phyloP scores from a whole-genome alignment of 306 rosid species.

The Begonia peltatifolia region DNA sequence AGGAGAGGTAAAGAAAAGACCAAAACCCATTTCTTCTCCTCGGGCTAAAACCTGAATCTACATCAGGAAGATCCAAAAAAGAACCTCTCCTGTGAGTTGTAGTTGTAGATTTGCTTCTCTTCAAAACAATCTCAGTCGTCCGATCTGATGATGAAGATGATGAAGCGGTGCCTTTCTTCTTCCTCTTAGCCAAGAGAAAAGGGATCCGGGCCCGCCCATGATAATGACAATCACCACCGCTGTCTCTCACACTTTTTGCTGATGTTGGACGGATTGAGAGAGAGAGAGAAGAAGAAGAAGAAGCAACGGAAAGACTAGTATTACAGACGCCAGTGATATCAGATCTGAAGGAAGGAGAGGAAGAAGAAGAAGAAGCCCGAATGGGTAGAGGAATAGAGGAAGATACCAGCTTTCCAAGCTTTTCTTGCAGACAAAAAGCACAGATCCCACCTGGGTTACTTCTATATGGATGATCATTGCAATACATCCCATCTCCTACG shows the following conservation, averaged over 20 bases:
- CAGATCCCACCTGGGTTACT: slow-evolving; percentile 96
- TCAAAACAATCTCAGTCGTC: slow-evolving; percentile 28
- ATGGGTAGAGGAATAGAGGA: slow-evolving; percentile 68
- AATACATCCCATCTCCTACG: slow-evolving; percentile 71
- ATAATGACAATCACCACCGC: slow-evolving; percentile 4
- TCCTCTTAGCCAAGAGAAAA: slow-evolving; percentile 55
- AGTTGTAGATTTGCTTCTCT: slow-evolving; percentile 69
- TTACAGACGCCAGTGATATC: slow-evolving; percentile 5
- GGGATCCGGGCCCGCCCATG: slow-evolving; percentile 46
- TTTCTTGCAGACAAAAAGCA: slow-evolving; percentile 85
- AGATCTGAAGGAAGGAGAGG: slow-evolving; percentile 81
- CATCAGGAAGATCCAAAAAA: slow-evolving; percentile 18
- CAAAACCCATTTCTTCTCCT: slow-evolving; percentile 66
- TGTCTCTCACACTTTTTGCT: slow-evolving; percentile 5
- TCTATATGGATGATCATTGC: slow-evolving; percentile 66
- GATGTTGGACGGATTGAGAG: slow-evolving; percentile 16
- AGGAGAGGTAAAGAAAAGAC: slow-evolving; percentile 65
- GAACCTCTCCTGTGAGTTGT: slow-evolving; percentile 35
- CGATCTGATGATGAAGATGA: slow-evolving; percentile 8
- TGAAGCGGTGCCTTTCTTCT: slow-evolving; percentile 26
- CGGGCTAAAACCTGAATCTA: slow-evolving; percentile 28
- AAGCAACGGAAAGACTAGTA: background rate
- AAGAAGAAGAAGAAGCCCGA: slow-evolving; percentile 48
- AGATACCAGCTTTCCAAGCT: slow-evolving; percentile 82
- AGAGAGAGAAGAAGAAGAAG: slow-evolving; percentile 19